Conservation (phyloP, 225 moss, liverwort and hornwort species). For the Takakia lepidozioides region DNA sequence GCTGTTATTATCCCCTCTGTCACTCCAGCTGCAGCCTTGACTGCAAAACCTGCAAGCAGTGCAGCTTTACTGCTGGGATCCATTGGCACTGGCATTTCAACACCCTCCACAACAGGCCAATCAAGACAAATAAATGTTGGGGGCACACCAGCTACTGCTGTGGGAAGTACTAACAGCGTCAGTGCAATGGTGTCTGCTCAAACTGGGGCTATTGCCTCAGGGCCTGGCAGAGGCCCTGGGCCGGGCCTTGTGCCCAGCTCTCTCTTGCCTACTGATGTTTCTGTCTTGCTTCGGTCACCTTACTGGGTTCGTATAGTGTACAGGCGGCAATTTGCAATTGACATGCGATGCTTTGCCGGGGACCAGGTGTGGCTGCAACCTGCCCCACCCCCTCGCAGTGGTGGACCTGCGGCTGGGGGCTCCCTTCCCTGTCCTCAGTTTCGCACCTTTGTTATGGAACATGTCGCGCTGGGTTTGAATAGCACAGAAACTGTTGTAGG, state of each 20-base stretch:
- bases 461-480: conserved; percentile 60
- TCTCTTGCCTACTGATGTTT: conserved; percentile 87
- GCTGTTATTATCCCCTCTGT: conserved; percentile 31
- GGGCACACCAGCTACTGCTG: conserved; percentile 23
- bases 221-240: conserved; percentile 61
- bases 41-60: conserved; percentile 24
- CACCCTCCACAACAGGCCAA: conserved; percentile 31
- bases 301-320: conserved; percentile 97
- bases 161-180: conserved; percentile 18
- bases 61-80: conserved; percentile 5
- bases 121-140: conserved; percentile 31
- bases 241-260: conserved; percentile 84
- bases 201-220: conserved; percentile 51
- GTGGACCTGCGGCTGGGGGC: conserved; percentile 46
- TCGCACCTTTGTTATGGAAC: conserved; percentile 95
- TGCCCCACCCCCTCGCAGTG: conserved; percentile 71
- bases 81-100: conserved; percentile 10
- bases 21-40: conserved; percentile 20
- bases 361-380: conserved; percentile 99
- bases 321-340: conserved; percentile 86
- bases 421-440: conserved; percentile 92
- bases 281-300: conserved; percentile 73
- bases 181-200: conserved; percentile 35
- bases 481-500: conserved; percentile 49
- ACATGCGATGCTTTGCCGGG: conserved; percentile 91